phyloP scores from a whole-genome alignment of 306 rosid genomes.

The Prunus persica region Prunus_persica_NCBIv2 NC_034016.1:21950001-21950500 shows the following conservation, averaged over 20 bases:
- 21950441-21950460: background rate
- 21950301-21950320: constrained; percentile 59
- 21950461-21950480: constrained; percentile 85
- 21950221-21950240: background rate
- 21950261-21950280: background rate
- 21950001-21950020: constrained; percentile 72
- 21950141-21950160: constrained; percentile 4
- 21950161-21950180: background rate
- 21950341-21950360: constrained; percentile 79
- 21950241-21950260: background rate
- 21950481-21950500: constrained; percentile 59
- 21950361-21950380: background rate
- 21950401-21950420: background rate
- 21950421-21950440: background rate
- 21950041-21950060: constrained; percentile 92
- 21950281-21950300: constrained; percentile 75
- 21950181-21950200: background rate
- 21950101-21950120: constrained; percentile 64
- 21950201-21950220: background rate
- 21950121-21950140: constrained; percentile 9
- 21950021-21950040: constrained; percentile 84
- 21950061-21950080: constrained; percentile 87
- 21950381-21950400: background rate
- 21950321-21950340: constrained; percentile 75
- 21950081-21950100: constrained; percentile 81